These are phyloP conservation scores for Inga laurina DNA, from an alignment of 306 rosid genomes.

Conservation along the genomic window DNA sequence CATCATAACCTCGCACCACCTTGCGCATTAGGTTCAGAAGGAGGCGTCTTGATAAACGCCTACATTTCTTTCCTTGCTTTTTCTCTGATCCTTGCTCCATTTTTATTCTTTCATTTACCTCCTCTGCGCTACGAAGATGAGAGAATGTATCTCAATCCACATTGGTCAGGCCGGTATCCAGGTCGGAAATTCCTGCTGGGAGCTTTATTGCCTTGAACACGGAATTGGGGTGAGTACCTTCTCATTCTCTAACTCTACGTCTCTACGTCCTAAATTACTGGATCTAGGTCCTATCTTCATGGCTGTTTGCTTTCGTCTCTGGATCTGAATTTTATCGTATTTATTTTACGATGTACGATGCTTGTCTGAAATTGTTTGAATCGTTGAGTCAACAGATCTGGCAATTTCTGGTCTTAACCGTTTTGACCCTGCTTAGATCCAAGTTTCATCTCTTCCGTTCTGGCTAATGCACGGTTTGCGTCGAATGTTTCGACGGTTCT, in stretches of 20 bases:
- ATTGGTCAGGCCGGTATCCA: slow-evolving; percentile 1
- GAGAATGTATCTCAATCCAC: background rate
- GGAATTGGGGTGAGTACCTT: background rate
- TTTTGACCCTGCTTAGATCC: background rate
- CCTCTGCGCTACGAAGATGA: background rate
- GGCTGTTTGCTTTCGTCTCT: background rate
- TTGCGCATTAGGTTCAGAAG: background rate
- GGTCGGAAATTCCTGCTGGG: slow-evolving; percentile 1
- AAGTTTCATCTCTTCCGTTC: background rate
- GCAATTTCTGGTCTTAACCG: background rate
- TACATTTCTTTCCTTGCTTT: background rate
- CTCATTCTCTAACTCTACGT: background rate
- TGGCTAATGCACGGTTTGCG: background rate
- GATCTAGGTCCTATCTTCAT: background rate
- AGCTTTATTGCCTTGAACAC: background rate
- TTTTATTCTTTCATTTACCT: background rate
- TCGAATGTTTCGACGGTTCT: background rate
- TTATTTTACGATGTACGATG: background rate
- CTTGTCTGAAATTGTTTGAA: background rate
- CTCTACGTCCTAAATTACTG: background rate
- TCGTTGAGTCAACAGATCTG: background rate
- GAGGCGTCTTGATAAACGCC: background rate
- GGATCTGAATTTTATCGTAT: background rate
- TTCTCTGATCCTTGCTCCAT: background rate
- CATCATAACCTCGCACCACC: background rate